Evolutionary conservation across 805 yeast species (phyloP).

Genomic region (Wickerhamiella shivajii): DNA sequence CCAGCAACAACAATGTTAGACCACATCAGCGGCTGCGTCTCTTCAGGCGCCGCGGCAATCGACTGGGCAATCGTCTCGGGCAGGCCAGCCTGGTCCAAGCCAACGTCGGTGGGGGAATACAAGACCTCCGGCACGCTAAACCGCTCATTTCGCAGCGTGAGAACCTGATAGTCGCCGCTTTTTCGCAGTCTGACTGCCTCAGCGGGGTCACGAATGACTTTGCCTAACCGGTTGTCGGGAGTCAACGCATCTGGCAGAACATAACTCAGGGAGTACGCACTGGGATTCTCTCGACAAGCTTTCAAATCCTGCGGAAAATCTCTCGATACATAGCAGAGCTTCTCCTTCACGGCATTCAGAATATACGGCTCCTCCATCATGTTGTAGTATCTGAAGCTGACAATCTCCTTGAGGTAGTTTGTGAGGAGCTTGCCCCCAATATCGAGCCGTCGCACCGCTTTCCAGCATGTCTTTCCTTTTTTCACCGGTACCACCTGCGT

Average conservation of each 20-base stretch:
- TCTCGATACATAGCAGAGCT: conserved; percentile 50
- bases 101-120: conserved; percentile 73
- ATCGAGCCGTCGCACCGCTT: conserved; percentile 62
- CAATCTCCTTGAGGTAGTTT: conserved; percentile 67
- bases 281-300: conserved; percentile 21
- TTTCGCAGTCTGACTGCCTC: conserved; percentile 13
- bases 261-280: conserved; percentile 41
- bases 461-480: conserved; percentile 61
- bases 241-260: conserved; percentile 80
- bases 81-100: conserved; percentile 66
- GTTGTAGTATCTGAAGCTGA: conserved; percentile 84
- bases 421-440: conserved; percentile 79
- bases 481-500: conserved; percentile 81
- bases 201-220: conserved; percentile 30
- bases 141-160: conserved; percentile 66
- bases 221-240: conserved; percentile 48
- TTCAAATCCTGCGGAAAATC: conserved; percentile 40
- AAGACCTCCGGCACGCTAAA: conserved; percentile 77
- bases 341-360: conserved; percentile 74
- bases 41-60: conserved; percentile 55
- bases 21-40: conserved; percentile 51
- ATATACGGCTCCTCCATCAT: conserved; percentile 81
- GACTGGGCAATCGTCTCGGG: conserved; percentile 55
- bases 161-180: conserved; percentile 40
- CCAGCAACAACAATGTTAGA: conserved; percentile 74